These are phyloP conservation scores for Stemphylium beticola DNA, from an alignment of 2,329 filamentous ascomycete species.

Conservation along the genomic window DNA sequence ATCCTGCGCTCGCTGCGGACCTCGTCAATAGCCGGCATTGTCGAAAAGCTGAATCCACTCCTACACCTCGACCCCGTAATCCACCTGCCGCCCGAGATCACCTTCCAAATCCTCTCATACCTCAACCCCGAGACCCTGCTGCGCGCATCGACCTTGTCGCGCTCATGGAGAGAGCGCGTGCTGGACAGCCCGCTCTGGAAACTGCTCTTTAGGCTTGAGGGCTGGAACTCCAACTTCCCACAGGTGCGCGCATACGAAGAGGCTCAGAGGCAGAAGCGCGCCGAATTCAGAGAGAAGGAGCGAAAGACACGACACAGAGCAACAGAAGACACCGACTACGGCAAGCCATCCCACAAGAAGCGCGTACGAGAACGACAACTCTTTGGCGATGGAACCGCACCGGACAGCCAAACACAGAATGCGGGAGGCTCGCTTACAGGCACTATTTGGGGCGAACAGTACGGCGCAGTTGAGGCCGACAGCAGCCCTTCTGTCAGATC, in stretches of 20 bases:
- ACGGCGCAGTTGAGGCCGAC: constrained; percentile 57
- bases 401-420: constrained; percentile 31
- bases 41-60: constrained; percentile 78
- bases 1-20: constrained; percentile 81
- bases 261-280: constrained; percentile 51
- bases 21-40: constrained; percentile 78
- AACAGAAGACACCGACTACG: constrained; percentile 55
- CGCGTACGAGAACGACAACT: constrained; percentile 55
- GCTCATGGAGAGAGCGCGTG: constrained; percentile 80
- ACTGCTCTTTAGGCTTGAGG: constrained; percentile 79
- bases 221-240: constrained; percentile 74
- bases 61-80: constrained; percentile 92
- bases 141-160: constrained; percentile 77
- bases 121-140: constrained; percentile 83
- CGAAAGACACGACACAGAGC: constrained; percentile 56
- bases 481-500: constrained; percentile 34
- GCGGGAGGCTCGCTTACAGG: constrained; percentile 27
- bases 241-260: constrained; percentile 73
- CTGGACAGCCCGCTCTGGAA: constrained; percentile 88
- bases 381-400: constrained; percentile 44
- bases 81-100: constrained; percentile 87
- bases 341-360: constrained; percentile 61
- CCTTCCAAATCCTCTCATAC: constrained; percentile 85
- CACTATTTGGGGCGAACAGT: constrained; percentile 54
- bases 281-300: constrained; percentile 45